Evolutionary conservation across 306 rosid species (phyloP).

Genomic region (Vigna angularis): DNA sequence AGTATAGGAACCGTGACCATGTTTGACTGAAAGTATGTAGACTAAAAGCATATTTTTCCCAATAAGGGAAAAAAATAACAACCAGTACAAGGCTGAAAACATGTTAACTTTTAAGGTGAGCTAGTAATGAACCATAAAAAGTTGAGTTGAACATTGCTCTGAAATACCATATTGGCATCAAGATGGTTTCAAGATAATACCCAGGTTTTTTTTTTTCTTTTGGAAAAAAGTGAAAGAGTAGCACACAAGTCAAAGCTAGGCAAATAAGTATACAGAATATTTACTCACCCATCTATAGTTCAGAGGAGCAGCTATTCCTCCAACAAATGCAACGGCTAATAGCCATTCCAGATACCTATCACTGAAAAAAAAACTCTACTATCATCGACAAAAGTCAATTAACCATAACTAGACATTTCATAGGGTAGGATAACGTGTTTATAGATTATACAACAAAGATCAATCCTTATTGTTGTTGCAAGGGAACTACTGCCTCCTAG

Average conservation of each 20-base stretch:
- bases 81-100: not conserved
- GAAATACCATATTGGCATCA: constrained; percentile 12
- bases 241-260: not conserved
- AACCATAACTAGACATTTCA: not conserved
- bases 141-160: not conserved
- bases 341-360: constrained; percentile 89
- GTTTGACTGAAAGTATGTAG: too few relatives aligned
- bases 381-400: not conserved
- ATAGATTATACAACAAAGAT: not conserved
- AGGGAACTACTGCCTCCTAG: not conserved
- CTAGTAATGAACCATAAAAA: constrained; percentile 1
- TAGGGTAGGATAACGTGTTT: not conserved
- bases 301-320: constrained; percentile 83
- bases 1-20: too few relatives aligned
- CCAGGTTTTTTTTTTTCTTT: too few relatives aligned
- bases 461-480: not conserved
- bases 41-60: too few relatives aligned
- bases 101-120: not conserved
- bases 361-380: constrained; percentile 45
- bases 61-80: not conserved
- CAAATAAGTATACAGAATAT: constrained; percentile 1
- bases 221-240: not conserved
- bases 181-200: not conserved
- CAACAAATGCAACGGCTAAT: constrained; percentile 86
- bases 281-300: constrained; percentile 89